These are phyloP conservation scores for Xylaria telfairii DNA, from an alignment of 495 filamentous ascomycete species.

Conservation along the genomic window DNA sequence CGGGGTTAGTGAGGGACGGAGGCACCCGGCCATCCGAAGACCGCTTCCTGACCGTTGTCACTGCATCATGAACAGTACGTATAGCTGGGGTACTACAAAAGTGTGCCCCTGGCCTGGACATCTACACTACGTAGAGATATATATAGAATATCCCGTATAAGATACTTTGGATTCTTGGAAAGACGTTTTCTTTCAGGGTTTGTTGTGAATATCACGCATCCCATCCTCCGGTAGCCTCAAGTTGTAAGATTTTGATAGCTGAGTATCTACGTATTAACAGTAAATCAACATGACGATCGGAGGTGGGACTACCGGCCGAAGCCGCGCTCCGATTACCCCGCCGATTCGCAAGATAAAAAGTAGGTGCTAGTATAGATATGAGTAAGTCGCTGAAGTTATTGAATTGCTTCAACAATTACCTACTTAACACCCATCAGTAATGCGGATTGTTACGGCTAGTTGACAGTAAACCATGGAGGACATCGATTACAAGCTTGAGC, in stretches of 20 bases:
- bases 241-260: neutral
- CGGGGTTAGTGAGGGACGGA: constrained; percentile 16
- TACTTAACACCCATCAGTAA: neutral
- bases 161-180: neutral
- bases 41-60: neutral
- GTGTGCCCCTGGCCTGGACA: neutral
- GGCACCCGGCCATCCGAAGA: neutral
- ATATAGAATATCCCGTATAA: neutral
- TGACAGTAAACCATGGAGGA: constrained; percentile 36
- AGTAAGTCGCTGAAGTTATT: neutral
- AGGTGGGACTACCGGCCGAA: constrained; percentile 16
- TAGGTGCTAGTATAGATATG: constrained; percentile 5
- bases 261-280: too few species aligned
- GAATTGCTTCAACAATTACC: neutral
- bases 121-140: neutral
- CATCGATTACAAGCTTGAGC: constrained; percentile 52
- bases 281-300: neutral
- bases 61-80: too few species aligned
- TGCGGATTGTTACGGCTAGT: neutral
- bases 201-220: neutral
- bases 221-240: neutral
- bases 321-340: constrained; percentile 23
- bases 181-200: neutral
- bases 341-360: neutral
- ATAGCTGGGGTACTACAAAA: neutral